Evolutionary conservation across 495 filamentous ascomycete species (phyloP).

Genomic region (Penicillium herquei): DNA sequence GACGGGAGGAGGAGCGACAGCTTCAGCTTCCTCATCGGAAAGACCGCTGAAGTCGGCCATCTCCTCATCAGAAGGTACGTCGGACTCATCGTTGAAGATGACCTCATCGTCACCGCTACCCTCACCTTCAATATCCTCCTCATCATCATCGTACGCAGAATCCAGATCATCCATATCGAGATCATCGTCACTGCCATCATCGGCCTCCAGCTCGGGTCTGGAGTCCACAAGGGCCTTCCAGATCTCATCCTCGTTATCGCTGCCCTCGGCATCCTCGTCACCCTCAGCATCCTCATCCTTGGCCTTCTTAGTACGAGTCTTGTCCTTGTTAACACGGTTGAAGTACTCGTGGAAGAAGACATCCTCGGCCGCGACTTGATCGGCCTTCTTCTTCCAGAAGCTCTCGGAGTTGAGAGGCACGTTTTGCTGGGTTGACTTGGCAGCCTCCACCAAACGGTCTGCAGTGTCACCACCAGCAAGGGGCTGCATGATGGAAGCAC

Average conservation of each 20-base stretch:
- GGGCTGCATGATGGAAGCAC: slow-evolving; percentile 94
- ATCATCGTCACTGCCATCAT: slow-evolving; percentile 60
- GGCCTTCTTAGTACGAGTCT: slow-evolving; percentile 59
- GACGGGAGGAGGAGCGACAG: slow-evolving; percentile 23
- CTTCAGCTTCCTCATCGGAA: slow-evolving; percentile 29
- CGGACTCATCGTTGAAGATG: slow-evolving; percentile 48
- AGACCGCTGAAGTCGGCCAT: slow-evolving; percentile 49
- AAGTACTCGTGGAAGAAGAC: slow-evolving; percentile 99
- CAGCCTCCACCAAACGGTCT: slow-evolving; percentile 63
- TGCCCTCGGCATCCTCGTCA: slow-evolving; percentile 32
- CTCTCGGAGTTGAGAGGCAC: slow-evolving; percentile 75
- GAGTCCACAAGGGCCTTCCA: slow-evolving; percentile 90
- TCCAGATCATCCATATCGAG: slow-evolving; percentile 66
- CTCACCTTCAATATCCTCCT: slow-evolving; percentile 48
- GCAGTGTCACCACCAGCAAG: slow-evolving; percentile 63
- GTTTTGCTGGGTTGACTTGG: slow-evolving; percentile 37
- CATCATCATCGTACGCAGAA: slow-evolving; percentile 50
- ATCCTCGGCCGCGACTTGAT: slow-evolving; percentile 84
- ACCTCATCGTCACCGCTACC: slow-evolving; percentile 54
- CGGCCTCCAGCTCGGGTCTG: slow-evolving; percentile 71
- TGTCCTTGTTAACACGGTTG: slow-evolving; percentile 69
- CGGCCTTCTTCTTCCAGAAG: slow-evolving; percentile 89
- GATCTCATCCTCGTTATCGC: slow-evolving; percentile 66
- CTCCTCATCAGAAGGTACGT: slow-evolving; percentile 46
- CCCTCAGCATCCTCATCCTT: slow-evolving; percentile 37